Conservation (phyloP, 768 basidiomycete genomes). For the Mycena crocata region DNA sequence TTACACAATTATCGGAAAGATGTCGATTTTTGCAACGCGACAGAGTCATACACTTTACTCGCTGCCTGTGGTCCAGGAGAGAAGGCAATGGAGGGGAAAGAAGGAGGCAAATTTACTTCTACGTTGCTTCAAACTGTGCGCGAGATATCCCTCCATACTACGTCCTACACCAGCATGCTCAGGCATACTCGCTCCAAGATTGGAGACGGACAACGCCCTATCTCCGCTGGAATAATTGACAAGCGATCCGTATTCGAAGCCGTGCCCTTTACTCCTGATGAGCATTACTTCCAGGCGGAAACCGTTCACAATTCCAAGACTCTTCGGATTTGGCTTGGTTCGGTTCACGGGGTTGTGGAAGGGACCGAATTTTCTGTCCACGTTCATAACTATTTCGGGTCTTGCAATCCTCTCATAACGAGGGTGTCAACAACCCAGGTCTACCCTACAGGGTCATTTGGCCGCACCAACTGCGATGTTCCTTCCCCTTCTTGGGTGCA, state of each 20-base stretch:
- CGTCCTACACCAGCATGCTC: conserved; percentile 60
- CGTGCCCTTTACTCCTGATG: conserved; percentile 65
- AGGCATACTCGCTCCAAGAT: conserved; percentile 52
- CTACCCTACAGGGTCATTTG: conserved; percentile 68
- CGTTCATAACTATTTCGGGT: conserved; percentile 67
- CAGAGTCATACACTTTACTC: conserved; percentile 60
- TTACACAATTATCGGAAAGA: conserved; percentile 48
- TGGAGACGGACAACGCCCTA: conserved; percentile 57
- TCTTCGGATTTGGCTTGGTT: conserved; percentile 66
- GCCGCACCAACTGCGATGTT: conserved; percentile 46
- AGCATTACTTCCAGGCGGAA: conserved; percentile 57
- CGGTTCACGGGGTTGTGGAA: conserved; percentile 69
- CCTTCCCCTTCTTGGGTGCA: conserved; percentile 64
- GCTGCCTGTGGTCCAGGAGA: conserved; percentile 67
- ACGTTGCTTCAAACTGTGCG: conserved; percentile 60
- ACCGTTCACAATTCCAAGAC: conserved; percentile 47
- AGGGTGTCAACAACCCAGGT: conserved; percentile 62
- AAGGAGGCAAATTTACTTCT: conserved; percentile 70
- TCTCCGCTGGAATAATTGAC: conserved; percentile 61
- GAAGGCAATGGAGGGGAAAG: conserved; percentile 68
- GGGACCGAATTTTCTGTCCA: conserved; percentile 73
- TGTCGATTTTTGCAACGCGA: conserved; percentile 58
- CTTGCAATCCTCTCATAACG: conserved; percentile 65
- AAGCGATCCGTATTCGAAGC: conserved; percentile 65
- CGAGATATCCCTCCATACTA: conserved; percentile 61